Conservation (phyloP, 2,329 filamentous ascomycete genomes). For the Pseudohalonectria lignicola region DNA sequence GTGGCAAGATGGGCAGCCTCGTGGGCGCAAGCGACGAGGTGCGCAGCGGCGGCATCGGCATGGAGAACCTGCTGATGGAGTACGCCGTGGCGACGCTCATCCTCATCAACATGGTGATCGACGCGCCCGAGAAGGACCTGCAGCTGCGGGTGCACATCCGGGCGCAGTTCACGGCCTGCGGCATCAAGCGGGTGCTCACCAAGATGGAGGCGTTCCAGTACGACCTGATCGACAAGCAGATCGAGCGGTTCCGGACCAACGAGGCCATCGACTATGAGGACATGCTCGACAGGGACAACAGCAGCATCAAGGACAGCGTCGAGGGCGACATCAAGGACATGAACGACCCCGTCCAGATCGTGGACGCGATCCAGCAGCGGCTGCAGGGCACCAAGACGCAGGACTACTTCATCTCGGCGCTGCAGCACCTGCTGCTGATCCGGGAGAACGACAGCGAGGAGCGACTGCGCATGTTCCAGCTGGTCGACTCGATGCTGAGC, state of each 20-base stretch:
- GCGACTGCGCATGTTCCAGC: conserved; percentile 86
- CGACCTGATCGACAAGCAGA: conserved; percentile 95
- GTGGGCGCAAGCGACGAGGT: conserved; percentile 96
- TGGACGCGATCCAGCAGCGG: conserved; percentile 81
- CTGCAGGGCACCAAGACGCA: conserved; percentile 75
- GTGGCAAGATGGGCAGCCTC: conserved; percentile 96
- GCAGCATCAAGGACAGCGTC: conserved; percentile 77
- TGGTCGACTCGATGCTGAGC: conserved; percentile 97
- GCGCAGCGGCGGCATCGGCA: conserved; percentile 89
- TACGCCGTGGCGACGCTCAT: conserved; percentile 93
- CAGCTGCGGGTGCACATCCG: conserved; percentile 89
- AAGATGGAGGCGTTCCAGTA: conserved; percentile 99
- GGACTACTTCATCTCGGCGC: conserved; percentile 90
- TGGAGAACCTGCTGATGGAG: conserved; percentile 99
- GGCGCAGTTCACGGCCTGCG: conserved; percentile 91
- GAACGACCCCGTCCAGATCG: conserved; percentile 85
- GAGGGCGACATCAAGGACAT: conserved; percentile 85
- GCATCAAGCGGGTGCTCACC: conserved; percentile 82
- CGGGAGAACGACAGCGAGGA: conserved; percentile 88
- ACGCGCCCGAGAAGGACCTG: conserved; percentile 79
- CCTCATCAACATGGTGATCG: conserved; percentile 92
- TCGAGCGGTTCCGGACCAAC: conserved; percentile 85
- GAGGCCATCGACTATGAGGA: conserved; percentile 98
- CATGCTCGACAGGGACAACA: conserved; percentile 82
- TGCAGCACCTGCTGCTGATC: conserved; percentile 91